Conservation (phyloP, 192 early-diverging fungal genomes). For the Obelidium mucronatum region DNA sequence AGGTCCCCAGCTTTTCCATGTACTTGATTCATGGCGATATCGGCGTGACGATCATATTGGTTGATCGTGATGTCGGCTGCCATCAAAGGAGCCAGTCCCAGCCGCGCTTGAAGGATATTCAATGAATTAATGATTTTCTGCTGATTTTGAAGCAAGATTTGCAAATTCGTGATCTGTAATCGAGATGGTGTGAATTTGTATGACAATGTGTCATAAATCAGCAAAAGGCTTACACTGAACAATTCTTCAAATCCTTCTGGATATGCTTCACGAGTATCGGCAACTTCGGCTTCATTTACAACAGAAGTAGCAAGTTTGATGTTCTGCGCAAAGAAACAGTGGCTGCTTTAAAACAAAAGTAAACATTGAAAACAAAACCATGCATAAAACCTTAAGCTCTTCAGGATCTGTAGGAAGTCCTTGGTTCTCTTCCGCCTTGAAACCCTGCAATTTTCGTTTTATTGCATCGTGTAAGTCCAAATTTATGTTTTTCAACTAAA, state of each 20-base stretch:
- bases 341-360: neutral
- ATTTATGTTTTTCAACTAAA: conserved; percentile 13
- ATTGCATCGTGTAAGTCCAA: no score
- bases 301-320: conserved; percentile 43
- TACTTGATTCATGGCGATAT: neutral
- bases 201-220: no score
- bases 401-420: conserved; percentile 29
- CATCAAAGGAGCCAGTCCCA: conserved; percentile 30
- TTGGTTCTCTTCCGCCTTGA: no score
- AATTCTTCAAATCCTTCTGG: conserved; percentile 25
- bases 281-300: conserved; percentile 34
- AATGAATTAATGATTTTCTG: conserved; percentile 56
- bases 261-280: neutral
- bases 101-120: conserved; percentile 45
- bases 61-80: neutral
- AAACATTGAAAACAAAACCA: neutral
- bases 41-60: neutral
- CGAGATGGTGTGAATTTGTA: no score
- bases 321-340: conserved; percentile 39
- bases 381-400: conserved; percentile 12
- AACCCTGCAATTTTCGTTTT: no score
- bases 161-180: conserved; percentile 30
- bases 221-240: conserved; percentile 39
- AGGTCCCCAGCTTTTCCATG: neutral
- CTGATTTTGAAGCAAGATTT: conserved; percentile 50